Evolutionary conservation across 257 asterid genomes (phyloP).

Genomic region (Perilla frutescens): DNA sequence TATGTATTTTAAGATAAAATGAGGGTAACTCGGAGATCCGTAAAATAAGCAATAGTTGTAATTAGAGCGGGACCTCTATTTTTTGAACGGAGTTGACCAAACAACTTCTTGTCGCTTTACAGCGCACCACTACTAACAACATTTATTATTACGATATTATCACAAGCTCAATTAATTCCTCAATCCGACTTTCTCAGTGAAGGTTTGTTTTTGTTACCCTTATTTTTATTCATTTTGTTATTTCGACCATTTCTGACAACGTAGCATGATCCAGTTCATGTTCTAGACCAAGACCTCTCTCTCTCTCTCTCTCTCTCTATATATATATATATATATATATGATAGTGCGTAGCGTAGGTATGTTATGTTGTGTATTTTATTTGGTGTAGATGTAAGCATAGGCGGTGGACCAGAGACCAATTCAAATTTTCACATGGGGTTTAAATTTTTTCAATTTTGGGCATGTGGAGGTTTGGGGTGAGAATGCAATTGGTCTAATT

Average conservation of each 20-base stretch:
- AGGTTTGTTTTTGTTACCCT: slow-evolving; percentile 50
- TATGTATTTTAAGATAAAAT: no score
- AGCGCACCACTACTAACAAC: slow-evolving; percentile 22
- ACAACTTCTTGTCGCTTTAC: slow-evolving; percentile 34
- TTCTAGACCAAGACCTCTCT: slow-evolving; percentile 16
- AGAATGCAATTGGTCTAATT: not conserved
- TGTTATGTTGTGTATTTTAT: not conserved
- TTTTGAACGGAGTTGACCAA: slow-evolving; percentile 49
- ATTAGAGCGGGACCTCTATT: slow-evolving; percentile 5
- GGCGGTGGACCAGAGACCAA: slow-evolving; percentile 21
- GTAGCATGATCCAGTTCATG: slow-evolving; percentile 38
- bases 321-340: not conserved
- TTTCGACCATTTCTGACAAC: slow-evolving; percentile 47
- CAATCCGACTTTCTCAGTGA: slow-evolving; percentile 40
- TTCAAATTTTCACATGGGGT: slow-evolving; percentile 24
- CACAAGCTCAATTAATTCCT: slow-evolving; percentile 38
- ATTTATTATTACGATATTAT: slow-evolving; percentile 18
- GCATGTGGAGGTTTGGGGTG: slow-evolving; percentile 7
- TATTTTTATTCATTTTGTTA: not conserved
- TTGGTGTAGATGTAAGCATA: not conserved
- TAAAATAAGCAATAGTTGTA: slow-evolving; percentile 21
- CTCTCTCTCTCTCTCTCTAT: not conserved
- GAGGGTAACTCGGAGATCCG: slow-evolving; percentile 42
- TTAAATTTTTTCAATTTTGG: not conserved
- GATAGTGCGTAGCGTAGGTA: no score